Conservation (phyloP, 164 flowering plant species). For the Tinospora cordifolia region DNA sequence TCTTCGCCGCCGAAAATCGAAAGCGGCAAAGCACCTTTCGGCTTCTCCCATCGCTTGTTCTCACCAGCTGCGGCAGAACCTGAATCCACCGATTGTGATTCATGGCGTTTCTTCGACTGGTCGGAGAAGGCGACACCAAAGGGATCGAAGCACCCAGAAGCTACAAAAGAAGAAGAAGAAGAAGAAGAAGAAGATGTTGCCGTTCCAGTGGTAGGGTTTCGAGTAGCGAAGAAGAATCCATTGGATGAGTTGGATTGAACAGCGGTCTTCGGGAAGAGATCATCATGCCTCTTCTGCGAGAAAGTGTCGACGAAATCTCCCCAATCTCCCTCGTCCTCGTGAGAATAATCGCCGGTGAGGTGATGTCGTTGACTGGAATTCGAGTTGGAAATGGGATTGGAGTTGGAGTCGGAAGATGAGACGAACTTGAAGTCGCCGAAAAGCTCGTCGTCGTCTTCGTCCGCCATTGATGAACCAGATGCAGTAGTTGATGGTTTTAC, state of each 20-base stretch:
- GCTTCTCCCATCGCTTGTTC: constrained; percentile 35
- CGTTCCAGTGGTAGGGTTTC: not conserved
- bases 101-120: not conserved
- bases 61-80: not conserved
- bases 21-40: constrained; percentile 60
- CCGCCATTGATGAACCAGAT: constrained; percentile 34
- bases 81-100: constrained; percentile 3
- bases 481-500: not conserved
- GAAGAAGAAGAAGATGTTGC: not conserved
- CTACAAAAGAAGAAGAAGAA: not conserved
- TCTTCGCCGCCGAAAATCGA: constrained; percentile 59
- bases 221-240: constrained; percentile 9
- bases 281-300: constrained; percentile 12
- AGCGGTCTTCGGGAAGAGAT: constrained; percentile 13
- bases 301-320: constrained; percentile 49
- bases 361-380: not conserved
- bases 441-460: constrained; percentile 49
- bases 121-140: constrained; percentile 10
- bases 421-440: constrained; percentile 75
- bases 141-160: constrained; percentile 14
- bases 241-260: not conserved
- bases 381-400: constrained; percentile 8
- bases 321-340: constrained; percentile 53
- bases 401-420: constrained; percentile 16
- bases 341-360: constrained; percentile 37